phyloP scores from a whole-genome alignment of 176 grass and related monocot genomes.

The Hyparrhenia diplandra region DNA sequence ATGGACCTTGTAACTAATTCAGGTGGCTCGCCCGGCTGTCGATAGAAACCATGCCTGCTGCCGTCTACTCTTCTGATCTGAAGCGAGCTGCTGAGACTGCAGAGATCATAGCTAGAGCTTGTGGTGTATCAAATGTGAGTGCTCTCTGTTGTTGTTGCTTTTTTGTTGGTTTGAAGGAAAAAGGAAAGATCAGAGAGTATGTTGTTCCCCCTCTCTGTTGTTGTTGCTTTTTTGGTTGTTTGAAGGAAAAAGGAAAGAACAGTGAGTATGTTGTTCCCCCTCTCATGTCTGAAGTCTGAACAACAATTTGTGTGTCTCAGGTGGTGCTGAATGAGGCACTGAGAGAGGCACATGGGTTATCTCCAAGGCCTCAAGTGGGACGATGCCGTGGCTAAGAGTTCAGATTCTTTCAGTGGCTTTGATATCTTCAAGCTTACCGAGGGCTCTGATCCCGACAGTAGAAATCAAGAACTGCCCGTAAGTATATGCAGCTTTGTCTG shows the following conservation, averaged over 20 bases:
- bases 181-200: too few species aligned
- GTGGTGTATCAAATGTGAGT: conserved; percentile 43
- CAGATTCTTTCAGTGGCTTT: conserved; percentile 36
- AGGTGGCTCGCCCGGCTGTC: conserved; percentile 56
- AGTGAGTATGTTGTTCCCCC: too few species aligned
- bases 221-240: too few species aligned
- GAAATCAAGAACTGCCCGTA: conserved; percentile 55
- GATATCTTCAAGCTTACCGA: conserved; percentile 3
- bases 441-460: conserved; percentile 29
- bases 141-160: background rate
- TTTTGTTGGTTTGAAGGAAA: too few species aligned
- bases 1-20: background rate
- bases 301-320: background rate
- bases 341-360: conserved; percentile 61
- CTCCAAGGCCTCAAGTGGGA: conserved; percentile 63
- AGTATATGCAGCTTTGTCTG: background rate
- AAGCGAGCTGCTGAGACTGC: conserved; percentile 16
- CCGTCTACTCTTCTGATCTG: conserved; percentile 62
- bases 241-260: too few species aligned
- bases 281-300: background rate
- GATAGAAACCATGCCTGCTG: conserved; percentile 44
- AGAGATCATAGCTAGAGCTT: conserved; percentile 38
- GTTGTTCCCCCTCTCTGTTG: too few species aligned
- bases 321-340: conserved; percentile 36
- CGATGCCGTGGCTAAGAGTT: conserved; percentile 50